Percentiles rank a stretch among this genome's conserved stretches.
These are phyloP conservation scores for Magnolia changhungtana DNA, from an alignment of 164 flowering plant genomes.

Conservation along the genomic window DNA sequence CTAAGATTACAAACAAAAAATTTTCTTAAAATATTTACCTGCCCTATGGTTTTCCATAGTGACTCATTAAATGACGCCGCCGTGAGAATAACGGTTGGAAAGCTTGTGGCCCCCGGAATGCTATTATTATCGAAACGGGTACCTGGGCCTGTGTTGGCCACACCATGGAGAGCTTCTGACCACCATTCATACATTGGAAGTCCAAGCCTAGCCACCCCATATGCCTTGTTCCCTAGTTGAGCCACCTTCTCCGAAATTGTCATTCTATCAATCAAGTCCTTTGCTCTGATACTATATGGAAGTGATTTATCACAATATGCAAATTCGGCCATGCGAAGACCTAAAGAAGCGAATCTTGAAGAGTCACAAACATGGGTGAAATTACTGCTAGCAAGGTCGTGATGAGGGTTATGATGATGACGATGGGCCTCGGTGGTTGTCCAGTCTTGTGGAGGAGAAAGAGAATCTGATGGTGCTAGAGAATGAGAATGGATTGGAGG, in stretches of 20 bases:
- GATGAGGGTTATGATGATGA: too few species aligned
- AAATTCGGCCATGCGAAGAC: neutral
- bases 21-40: constrained; percentile 5
- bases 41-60: constrained; percentile 13
- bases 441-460: too few species aligned
- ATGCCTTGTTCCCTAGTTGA: constrained; percentile 6
- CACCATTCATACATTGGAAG: constrained; percentile 12
- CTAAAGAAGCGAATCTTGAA: neutral
- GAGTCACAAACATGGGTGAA: neutral
- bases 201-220: constrained; percentile 5
- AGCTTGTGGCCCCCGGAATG: constrained; percentile 8
- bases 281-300: neutral
- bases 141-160: constrained; percentile 7
- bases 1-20: too few species aligned
- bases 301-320: constrained; percentile 2
- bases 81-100: constrained; percentile 7
- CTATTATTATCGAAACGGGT: constrained; percentile 11
- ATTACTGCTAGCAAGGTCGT: too few species aligned
- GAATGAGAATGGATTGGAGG: too few species aligned
- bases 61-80: constrained; percentile 10
- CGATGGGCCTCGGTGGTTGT: too few species aligned
- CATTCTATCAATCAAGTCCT: constrained; percentile 11
- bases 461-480: too few species aligned
- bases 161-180: constrained; percentile 14
- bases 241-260: constrained; percentile 6